phyloP scores from a whole-genome alignment of 2,329 filamentous ascomycete species.

The Fusarium sp. region DNA sequence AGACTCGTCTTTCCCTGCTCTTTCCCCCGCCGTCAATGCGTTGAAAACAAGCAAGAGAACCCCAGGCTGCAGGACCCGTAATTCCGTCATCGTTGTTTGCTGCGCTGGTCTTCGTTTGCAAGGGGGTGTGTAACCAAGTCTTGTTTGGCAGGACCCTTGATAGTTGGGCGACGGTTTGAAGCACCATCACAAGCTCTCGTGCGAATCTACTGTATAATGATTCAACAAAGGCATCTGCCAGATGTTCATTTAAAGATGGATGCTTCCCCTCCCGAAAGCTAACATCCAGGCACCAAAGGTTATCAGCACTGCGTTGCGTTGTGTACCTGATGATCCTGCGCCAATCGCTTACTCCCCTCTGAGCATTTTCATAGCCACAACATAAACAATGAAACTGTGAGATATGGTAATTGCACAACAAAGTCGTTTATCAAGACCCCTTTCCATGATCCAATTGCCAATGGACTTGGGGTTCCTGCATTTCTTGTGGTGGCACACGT shows the following conservation, averaged over 20 bases:
- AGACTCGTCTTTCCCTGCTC: background rate
- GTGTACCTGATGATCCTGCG: slow-evolving; percentile 4
- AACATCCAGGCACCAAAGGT: slow-evolving; percentile 10
- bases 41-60: background rate
- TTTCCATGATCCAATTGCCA: background rate
- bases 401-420: background rate
- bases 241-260: background rate
- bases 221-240: background rate
- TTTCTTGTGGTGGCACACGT: slow-evolving; percentile 14
- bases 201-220: background rate
- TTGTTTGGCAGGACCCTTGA: slow-evolving; percentile 14
- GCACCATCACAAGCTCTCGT: background rate
- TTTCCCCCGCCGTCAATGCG: slow-evolving; percentile 4
- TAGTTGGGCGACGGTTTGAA: background rate
- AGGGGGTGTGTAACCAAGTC: slow-evolving; percentile 21
- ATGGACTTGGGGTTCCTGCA: background rate
- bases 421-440: background rate
- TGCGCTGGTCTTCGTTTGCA: slow-evolving; percentile 10
- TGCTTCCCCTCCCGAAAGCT: background rate
- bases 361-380: background rate
- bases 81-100: slow-evolving; percentile 15
- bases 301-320: background rate
- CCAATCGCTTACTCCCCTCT: background rate
- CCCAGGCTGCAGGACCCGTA: slow-evolving; percentile 3
- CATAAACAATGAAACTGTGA: background rate